Evolutionary conservation across 2,329 filamentous ascomycete species (phyloP), one percentile per base, ranked within the genome.

Genomic region (Alternaria triticimaculans): DNA sequence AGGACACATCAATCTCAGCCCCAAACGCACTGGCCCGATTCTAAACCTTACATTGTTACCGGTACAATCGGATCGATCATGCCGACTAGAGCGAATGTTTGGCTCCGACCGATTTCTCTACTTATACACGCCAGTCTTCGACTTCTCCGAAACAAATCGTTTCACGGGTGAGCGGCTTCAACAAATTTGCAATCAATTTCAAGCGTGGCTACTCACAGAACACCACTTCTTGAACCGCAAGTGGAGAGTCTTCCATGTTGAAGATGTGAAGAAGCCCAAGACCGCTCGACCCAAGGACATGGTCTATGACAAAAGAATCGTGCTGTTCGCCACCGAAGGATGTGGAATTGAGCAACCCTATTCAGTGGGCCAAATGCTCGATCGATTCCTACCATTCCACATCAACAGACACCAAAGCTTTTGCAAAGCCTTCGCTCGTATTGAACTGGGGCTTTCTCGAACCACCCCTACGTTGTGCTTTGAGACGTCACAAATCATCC

Each of bases 21-120:
- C 30, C 23, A 67, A 58, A 45, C 18, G 12, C 6, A 53, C 37
- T 9, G 67, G 62, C 0, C 66, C 72, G 1, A 53, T 80, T 1
- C 79, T 79, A 56, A 66, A 61, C 4, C 68, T 79, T 6, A 10
- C 67, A 0, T 64, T 79, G 7, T 62, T 71, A 7, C 71, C 76
- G 1, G 60, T 80, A 4, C 60, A 74, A 41, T n/a, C 55, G 10
- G 75, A 80, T 1, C 67, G 63, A 3, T 78, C 79, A 1, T 81
- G 78, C 60, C 75, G 75, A 1, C 72, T 82, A n/a, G 76, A 82
- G 55, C 66, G 80, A 6, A 72, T 70, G 7, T 82, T 78, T 56
- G 79, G 78, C 2, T 71, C 77, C 5, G 77, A 83, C 60, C 77
- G 83, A 1, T 82, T 85, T 20, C 66, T 85, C 1, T 81, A 81